Base-by-base conservation (phyloP, 2,329 filamentous ascomycete species). In the Claviceps quebecensis region DNA sequence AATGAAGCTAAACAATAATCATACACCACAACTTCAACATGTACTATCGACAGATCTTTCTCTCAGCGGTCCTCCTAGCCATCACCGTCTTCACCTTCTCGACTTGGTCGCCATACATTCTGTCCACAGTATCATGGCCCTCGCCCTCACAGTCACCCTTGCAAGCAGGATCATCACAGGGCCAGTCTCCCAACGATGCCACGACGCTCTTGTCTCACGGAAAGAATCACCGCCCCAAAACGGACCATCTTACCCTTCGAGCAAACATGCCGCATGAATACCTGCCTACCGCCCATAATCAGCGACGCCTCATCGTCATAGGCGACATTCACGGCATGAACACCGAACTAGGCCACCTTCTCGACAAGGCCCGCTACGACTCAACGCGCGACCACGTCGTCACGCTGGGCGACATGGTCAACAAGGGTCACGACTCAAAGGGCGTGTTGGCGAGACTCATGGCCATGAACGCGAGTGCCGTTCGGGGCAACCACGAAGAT, bases 401-500 rank as follows among this genome's bases (percentile, higher is more conserved):
- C 19, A 73, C 91, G 45, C 75, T 80, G 1, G 88, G 88, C 47
- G 87, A 95, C 66, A 75, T 91, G 63, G 76, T 97, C 58, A 83
- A 83, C 62, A 95, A 95, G 68, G 90, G 91, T 0, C 88, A 90
- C 11, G 83, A 95, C 67, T 91, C 86, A 36, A 61, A 75, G 1
- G 87, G 83, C 39, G 87, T 95, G 1, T 74, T 97, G 47, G 78
- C 84, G 53, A 73, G 89, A 43, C 83, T 87, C 39, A 85, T 88
- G 64, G 68, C 77, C 14, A 69, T 91, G 39, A 78, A 79, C 48
- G 90, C 91, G 22, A 87, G 83, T 34, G 87, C 81, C 55, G 88
- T 97, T 8, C 83, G 91, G 48, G 93, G 93, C 17, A 96, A 96
- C 67, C 87, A 95, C 68, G 93, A 98, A 64, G 90, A 97, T 64